Base-by-base conservation (phyloP, 257 asterid genomes). In the Hygrophila difformis region DNA sequence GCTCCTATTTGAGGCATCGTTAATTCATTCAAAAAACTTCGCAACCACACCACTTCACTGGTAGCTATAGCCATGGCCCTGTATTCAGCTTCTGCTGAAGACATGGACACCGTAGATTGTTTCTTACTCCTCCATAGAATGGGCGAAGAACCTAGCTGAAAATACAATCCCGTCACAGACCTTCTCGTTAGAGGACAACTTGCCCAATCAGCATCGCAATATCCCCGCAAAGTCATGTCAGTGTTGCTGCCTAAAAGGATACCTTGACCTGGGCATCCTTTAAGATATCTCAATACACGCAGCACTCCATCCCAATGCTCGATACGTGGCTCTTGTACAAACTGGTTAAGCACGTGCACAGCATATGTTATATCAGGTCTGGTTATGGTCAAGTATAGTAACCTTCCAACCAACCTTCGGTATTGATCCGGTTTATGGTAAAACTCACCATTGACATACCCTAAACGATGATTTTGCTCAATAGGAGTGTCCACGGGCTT, bases 211-310 rank as follows among this genome's bases (percentile, higher is more conserved):
- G n/a, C n/a, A n/a, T n/a, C n/a, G n/a, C n/a, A n/a, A n/a, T n/a
- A n/a, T n/a, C n/a, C n/a, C n/a, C n/a, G n/a, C n/a, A n/a, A n/a
- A n/a, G n/a, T n/a, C n/a, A n/a, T n/a, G n/a, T n/a, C n/a, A n/a
- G n/a, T n/a, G n/a, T n/a, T n/a, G n/a, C n/a, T n/a, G n/a, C n/a
- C n/a, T n/a, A n/a, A n/a, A n/a, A n/a, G n/a, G n/a, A n/a, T n/a
- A n/a, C n/a, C n/a, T n/a, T n/a, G n/a, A n/a, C n/a, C n/a, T n/a
- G n/a, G n/a, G n/a, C n/a, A n/a, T n/a, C n/a, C n/a, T n/a, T n/a
- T n/a, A n/a, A 36, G 40, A 36, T 15, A n/a, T 19, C 18, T 40
- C 46, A 40, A 40, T 8, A 40, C 46, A 40, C 14, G 46, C 20
- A 40, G 6, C 12, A 19, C 1, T 3, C 1, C 46, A 19, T 40